Evolutionary conservation across 306 rosid genomes (phyloP).

Genomic region (Quercus cerris): DNA sequence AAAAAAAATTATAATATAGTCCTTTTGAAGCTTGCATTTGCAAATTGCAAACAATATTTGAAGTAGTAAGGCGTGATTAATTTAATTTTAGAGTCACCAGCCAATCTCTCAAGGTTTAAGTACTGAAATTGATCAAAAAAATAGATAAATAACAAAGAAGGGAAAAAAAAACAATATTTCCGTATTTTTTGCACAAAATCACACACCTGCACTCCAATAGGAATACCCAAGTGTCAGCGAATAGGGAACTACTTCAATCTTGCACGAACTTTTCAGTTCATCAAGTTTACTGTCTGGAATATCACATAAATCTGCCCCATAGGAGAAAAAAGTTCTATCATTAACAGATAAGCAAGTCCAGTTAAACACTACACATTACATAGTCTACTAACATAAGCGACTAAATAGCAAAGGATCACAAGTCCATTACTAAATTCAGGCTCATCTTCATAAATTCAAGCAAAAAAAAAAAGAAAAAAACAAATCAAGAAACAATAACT

Average conservation of each 20-base stretch:
- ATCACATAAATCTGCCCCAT: conserved; percentile 58
- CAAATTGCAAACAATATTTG: neutral
- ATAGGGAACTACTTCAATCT: conserved; percentile 78
- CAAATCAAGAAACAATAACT: neutral
- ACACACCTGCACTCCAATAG: conserved; percentile 87
- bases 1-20: neutral
- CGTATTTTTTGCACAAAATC: conserved; percentile 10
- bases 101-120: neutral
- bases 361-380: neutral
- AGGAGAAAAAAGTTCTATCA: conserved; percentile 6
- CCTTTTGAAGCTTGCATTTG: neutral
- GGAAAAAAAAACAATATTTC: neutral
- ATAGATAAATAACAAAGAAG: neutral
- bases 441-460: neutral
- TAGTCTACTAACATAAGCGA: neutral
- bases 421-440: neutral
- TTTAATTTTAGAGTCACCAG: neutral
- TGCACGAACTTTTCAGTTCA: conserved; percentile 61
- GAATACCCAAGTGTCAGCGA: conserved; percentile 80
- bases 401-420: neutral
- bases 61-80: neutral
- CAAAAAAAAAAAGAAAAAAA: neutral
- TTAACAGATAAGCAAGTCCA: conserved; percentile 7
- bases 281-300: conserved; percentile 61
- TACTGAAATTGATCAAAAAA: neutral